A percentile compares a stretch with the other conserved stretches of the same genome.
These are phyloP conservation scores for Suillus subluteus DNA, from an alignment of 768 basidiomycete genomes.

Conservation along the genomic window DNA sequence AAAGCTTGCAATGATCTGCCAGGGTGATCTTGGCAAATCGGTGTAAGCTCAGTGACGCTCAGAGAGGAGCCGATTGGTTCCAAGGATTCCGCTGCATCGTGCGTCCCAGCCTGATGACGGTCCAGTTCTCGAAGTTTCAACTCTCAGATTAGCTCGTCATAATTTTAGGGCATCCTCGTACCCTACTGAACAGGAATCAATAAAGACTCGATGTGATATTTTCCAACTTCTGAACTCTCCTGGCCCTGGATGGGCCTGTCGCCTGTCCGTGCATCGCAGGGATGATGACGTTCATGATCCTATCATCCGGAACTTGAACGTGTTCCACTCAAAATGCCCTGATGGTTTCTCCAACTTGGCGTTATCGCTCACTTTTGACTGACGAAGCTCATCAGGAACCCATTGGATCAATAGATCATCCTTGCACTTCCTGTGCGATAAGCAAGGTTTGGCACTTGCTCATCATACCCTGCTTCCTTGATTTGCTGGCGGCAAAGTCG, in stretches of 20 bases:
- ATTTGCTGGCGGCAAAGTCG: not conserved
- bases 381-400: not conserved
- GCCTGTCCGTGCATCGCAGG: conserved; percentile 3
- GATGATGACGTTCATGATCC: not conserved
- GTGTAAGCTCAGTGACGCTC: no score
- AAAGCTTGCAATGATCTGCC: no score
- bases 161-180: no score
- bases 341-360: not conserved
- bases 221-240: not conserved
- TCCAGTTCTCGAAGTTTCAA: no score
- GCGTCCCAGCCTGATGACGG: no score
- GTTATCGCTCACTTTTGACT: not conserved
- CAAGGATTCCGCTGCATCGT: no score
- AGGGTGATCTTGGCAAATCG: no score
- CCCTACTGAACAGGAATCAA: no score
- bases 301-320: not conserved
- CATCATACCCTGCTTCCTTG: not conserved
- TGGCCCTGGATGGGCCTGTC: conserved; percentile 2
- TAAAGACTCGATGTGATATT: not conserved
- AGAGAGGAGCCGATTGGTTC: no score
- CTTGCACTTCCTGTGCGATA: not conserved
- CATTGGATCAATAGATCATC: not conserved
- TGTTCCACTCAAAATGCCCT: not conserved
- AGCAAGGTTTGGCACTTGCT: not conserved
- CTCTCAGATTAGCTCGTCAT: no score